Evolutionary conservation across 768 basidiomycete genomes (phyloP), one percentile per base, ranked within the genome.

Genomic region (Macrolepiota fuliginosa): DNA sequence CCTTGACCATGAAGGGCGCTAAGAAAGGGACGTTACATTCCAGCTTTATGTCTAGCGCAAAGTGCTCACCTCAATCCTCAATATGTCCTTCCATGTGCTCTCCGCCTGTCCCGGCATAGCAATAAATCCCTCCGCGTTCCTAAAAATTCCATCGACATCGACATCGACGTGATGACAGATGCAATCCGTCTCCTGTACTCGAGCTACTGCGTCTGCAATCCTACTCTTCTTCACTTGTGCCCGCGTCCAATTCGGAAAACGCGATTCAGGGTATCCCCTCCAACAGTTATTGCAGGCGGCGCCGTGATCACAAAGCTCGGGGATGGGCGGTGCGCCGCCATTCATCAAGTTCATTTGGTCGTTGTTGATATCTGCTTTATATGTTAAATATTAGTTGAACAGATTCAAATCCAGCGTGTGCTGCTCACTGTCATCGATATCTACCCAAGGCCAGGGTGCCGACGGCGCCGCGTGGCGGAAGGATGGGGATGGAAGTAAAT

Each of bases 171-270:
- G 7, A 63, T 68, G 19, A 12, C 74, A 77, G 29, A 22, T 66
- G 65, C 75, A 78, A 19, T 6, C 15, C 32, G 46, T 42, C 2
- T 24, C 24, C 12, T 40, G 27, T 19, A 46, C 2, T 4, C 46
- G 57, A 29, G 54, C 11, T n/a, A 64, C 62, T 4, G 50, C 32
- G 4, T 68, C 67, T 6, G 66, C 62, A 49, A 80, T 79, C 42
- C 71, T 69, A 54, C 77, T 77, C 50, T 72, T 72, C 46, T 63
- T 62, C 13, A 78, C 69, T 60, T 1, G 82, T 15, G 65, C 65
- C 3, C 64, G 58, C 0, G 79, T 83, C 85, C 85, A 85, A 63
- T 84, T 86, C 35, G 81, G 81, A 61, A 81, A 86, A 35, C 68
- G 67, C 0, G 73, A 69, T 25, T 73, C 72, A 2, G 78, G 79